Percentiles rank a stretch among this genome's conserved stretches.
Conservation (phyloP, 768 basidiomycete genomes). For the Multifurca ochricompacta region DNA sequence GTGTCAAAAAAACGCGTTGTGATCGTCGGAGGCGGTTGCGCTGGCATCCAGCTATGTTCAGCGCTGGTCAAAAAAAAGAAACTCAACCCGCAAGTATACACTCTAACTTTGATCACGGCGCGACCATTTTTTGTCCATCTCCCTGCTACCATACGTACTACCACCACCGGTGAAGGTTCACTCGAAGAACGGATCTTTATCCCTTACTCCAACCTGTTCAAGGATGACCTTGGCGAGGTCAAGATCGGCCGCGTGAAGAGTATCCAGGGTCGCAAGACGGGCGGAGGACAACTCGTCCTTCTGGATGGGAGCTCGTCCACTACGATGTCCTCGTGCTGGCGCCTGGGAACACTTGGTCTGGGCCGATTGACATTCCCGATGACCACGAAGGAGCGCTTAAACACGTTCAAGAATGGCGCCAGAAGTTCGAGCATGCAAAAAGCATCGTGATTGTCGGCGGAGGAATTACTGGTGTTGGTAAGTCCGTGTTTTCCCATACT, state of each 20-base stretch:
- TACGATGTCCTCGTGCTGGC: constrained; percentile 55
- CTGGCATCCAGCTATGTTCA: constrained; percentile 19
- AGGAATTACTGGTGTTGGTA: constrained; percentile 30
- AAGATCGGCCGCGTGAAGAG: constrained; percentile 32
- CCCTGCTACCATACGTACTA: constrained; percentile 21
- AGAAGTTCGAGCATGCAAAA: constrained; percentile 20
- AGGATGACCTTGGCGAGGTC: constrained; percentile 36
- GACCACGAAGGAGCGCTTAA: constrained; percentile 22
- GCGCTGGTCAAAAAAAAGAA: constrained; percentile 10
- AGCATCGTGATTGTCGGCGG: constrained; percentile 24
- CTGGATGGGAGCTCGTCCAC: too few species aligned
- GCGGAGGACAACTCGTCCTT: constrained; percentile 33
- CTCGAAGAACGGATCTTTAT: constrained; percentile 26
- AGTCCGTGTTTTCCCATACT: constrained; percentile 33
- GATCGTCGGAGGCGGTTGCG: constrained; percentile 26
- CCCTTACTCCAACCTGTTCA: constrained; percentile 44
- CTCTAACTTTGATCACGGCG: constrained; percentile 21
- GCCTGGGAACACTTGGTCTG: constrained; percentile 49
- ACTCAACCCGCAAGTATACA: constrained; percentile 14
- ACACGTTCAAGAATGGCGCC: constrained; percentile 23
- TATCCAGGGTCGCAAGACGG: constrained; percentile 30
- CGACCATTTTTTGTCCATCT: constrained; percentile 19
- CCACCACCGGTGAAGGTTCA: constrained; percentile 19
- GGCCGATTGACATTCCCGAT: constrained; percentile 40
- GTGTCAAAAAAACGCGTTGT: constrained; percentile 19